phyloP scores from a whole-genome alignment of 257 asterid species.

The Coffea eugenioides region DNA sequence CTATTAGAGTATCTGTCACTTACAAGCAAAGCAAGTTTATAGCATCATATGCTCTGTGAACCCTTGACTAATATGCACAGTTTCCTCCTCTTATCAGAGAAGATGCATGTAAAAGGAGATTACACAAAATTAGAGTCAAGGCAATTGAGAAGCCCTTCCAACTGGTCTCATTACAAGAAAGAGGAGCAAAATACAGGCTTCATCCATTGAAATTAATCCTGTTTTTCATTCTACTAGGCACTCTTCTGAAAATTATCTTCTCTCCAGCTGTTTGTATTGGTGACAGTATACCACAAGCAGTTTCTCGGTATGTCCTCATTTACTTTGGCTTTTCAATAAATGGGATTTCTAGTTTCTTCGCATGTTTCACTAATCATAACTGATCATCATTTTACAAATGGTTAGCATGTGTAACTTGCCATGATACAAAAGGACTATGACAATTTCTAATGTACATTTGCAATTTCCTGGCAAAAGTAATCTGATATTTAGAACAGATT shows the following conservation, averaged over 20 bases:
- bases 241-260: slow-evolving; percentile 44
- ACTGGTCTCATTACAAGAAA: slow-evolving; percentile 34
- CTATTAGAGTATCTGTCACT: too few relatives aligned
- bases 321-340: background rate
- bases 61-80: background rate
- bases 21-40: background rate
- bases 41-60: background rate
- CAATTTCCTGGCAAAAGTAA: background rate
- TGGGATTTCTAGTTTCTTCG: background rate
- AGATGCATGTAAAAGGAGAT: slow-evolving; percentile 36
- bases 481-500: background rate
- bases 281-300: slow-evolving; percentile 22
- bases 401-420: background rate
- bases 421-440: background rate
- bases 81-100: slow-evolving; percentile 21
- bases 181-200: slow-evolving; percentile 44
- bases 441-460: background rate
- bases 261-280: slow-evolving; percentile 52
- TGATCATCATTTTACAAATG: background rate
- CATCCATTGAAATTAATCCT: slow-evolving; percentile 54
- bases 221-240: slow-evolving; percentile 31
- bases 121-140: slow-evolving; percentile 48
- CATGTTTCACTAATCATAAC: background rate
- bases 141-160: slow-evolving; percentile 42
- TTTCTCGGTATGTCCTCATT: slow-evolving; percentile 45